Conservation (phyloP, 352 stramenopile species). For the Phytopythium aichiense region DNA sequence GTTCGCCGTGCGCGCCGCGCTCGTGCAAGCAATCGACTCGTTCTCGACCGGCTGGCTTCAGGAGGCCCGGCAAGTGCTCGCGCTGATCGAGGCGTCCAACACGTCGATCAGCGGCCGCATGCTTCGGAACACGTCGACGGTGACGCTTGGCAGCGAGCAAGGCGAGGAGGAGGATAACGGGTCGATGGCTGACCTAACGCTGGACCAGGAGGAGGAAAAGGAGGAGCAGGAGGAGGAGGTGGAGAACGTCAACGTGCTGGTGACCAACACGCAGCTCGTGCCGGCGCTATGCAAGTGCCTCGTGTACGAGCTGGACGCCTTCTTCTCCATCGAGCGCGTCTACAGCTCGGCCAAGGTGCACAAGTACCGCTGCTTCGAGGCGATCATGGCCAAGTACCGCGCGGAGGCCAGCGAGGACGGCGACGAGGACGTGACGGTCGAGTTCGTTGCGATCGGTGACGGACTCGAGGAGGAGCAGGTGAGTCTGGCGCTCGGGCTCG, state of each 20-base stretch:
- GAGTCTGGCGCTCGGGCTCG: constrained; percentile 55
- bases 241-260: constrained; percentile 70
- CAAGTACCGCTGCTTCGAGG: constrained; percentile 77
- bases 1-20: constrained; percentile 62
- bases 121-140: not conserved
- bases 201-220: constrained; percentile 10
- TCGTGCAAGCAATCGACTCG: constrained; percentile 64
- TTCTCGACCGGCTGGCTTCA: constrained; percentile 69
- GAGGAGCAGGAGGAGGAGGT: constrained; percentile 24
- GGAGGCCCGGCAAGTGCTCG: constrained; percentile 55
- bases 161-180: not conserved
- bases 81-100: constrained; percentile 31
- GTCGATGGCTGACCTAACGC: not conserved
- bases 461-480: constrained; percentile 77
- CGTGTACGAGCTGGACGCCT: constrained; percentile 73
- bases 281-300: constrained; percentile 81
- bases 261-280: constrained; percentile 80
- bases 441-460: constrained; percentile 78
- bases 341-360: constrained; percentile 78
- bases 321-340: constrained; percentile 69
- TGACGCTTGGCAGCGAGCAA: not conserved
- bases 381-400: constrained; percentile 55
- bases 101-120: not conserved
- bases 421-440: constrained; percentile 23
- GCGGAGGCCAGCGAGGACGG: not conserved